Base-by-base conservation (phyloP, 2,329 filamentous ascomycete genomes). In the Claviceps sp. region DNA sequence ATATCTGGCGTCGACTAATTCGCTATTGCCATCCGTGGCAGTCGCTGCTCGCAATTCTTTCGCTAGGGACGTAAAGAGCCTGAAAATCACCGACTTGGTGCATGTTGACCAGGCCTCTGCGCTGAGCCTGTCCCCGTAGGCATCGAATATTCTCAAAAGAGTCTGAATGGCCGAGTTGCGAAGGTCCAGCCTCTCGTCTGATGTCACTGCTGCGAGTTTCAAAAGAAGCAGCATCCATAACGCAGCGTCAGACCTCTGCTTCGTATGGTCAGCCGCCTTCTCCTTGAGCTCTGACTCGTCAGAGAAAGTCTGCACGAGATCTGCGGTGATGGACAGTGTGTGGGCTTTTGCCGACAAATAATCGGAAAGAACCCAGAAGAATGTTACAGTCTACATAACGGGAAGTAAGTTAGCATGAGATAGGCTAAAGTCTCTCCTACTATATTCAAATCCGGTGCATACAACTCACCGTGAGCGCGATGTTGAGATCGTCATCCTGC, bases 331-430 rank as follows among this genome's bases (percentile, higher is more conserved):
- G 1, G 76, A 73, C 45, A 83, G 75, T 0, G 75, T 72, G 53
- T 72, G 73, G 50, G 75, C 79, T 57, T 78, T 79, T 3, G 74
- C 70, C 1, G 80, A 83, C 4, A 97, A 73, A 56, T 90, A 93
- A 65, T 96, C 90, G 0, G 91, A 95, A 7, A 96, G 78, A 50
- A 91, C 90, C 88, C 90, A 96, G 65, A 95, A 95, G 62, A 95
- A 93, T 0, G 91, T 95, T 8, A 95, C 87, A 1, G 90, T 93
- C 80, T 88, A 37, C 13, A 45, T 39, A 22, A 38, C n/a, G 13
- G 9, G 29, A 4, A 4, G 9, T n/a, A 23, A 26, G 17, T 53
- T 43, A 56, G 49, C 23, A 47, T 14, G 3, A 9, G 5, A 17
- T 7, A 5, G 37, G 3, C 16, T 14, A 2, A 20, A 23, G 5